Conservation (phyloP, 805 yeast genomes). For the Starmerella khaoyaiensis region DNA sequence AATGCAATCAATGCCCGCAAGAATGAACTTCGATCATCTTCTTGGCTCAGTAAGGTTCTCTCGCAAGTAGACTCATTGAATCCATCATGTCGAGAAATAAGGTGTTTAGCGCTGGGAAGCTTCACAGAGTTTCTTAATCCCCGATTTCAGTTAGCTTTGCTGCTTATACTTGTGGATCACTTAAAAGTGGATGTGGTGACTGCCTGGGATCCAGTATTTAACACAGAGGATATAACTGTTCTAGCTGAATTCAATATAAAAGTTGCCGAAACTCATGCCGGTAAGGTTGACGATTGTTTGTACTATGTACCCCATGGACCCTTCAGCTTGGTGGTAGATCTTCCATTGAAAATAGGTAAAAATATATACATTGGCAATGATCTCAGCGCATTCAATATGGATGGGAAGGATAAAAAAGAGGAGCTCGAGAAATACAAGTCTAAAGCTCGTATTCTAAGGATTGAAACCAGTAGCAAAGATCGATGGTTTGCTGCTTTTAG, state of each 20-base stretch:
- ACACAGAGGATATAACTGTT: conserved; percentile 32
- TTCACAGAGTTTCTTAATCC: conserved; percentile 39
- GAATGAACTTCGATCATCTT: conserved; percentile 5
- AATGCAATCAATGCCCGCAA: conserved; percentile 12
- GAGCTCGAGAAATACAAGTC: conserved; percentile 5
- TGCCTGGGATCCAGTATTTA: conserved; percentile 55
- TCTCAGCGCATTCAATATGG: conserved; percentile 27
- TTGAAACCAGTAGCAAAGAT: conserved; percentile 13
- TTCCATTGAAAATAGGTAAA: conserved; percentile 10
- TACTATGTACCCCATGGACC: conserved; percentile 72
- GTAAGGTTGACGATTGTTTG: conserved; percentile 25
- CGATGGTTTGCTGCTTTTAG: conserved; percentile 26
- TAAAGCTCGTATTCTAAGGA: not conserved
- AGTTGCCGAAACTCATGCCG: conserved; percentile 23
- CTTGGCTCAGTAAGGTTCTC: conserved; percentile 9
- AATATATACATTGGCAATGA: conserved; percentile 22
- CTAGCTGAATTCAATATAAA: conserved; percentile 25
- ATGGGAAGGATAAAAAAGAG: conserved; percentile 12
- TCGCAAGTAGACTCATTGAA: conserved; percentile 4
- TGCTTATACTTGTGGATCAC: conserved; percentile 32
- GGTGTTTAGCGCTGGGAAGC: conserved; percentile 64
- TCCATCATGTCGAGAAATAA: conserved; percentile 26
- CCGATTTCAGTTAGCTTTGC: conserved; percentile 50
- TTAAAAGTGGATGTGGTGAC: conserved; percentile 30
- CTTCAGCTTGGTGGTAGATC: conserved; percentile 26